Base-by-base conservation (phyloP, 116 monocot species). In the Zostera marina region DNA sequence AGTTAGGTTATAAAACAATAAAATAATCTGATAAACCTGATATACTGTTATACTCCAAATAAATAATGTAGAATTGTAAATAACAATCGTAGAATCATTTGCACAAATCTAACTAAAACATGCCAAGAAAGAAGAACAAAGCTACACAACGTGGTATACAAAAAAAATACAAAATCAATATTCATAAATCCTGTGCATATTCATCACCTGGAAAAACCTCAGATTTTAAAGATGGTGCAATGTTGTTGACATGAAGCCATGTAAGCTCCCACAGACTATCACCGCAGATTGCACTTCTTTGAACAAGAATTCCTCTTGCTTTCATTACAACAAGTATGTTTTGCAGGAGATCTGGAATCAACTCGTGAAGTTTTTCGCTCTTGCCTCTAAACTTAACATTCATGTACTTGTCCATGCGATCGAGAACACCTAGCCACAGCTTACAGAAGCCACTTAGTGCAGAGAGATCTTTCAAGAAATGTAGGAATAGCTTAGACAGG, bases 201-300 rank as follows among this genome's bases (percentile, higher is more conserved):
- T 83, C 80, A 48, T 77, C 70, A 11, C 60, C 64, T 41, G 78
- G 75, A 44, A 87, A 86, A 8, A 92, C 65, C 67, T 92, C 83
- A 9, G 62, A 70, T 52, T 81, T 77, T 56, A 92, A 65, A 40
- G 71, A 65, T 15, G 77, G 76, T 6, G 73, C 70, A 45, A 87
- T 83, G 42, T 83, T 87, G 59, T 81, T 92, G 10, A 87, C 78
- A 68, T 83, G 83, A 58, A 87, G 76, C 92, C 83, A 92, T 17
- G 92, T 87, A 16, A 81, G 52, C 23, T 87, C 92, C 92, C 92
- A 92, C 65, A 92, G 65, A 53, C 76, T 78, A 62, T 92, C 81
- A 1, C 78, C 87, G 38, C 80, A 87, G 26, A 76, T 73, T 38
- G 78, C 72, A 56, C 76, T 79, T 67, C 75, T 80, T 66, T 78